Evolutionary conservation across 192 early-diverging fungal genomes (phyloP).

Genomic region (Podila minutissima): DNA sequence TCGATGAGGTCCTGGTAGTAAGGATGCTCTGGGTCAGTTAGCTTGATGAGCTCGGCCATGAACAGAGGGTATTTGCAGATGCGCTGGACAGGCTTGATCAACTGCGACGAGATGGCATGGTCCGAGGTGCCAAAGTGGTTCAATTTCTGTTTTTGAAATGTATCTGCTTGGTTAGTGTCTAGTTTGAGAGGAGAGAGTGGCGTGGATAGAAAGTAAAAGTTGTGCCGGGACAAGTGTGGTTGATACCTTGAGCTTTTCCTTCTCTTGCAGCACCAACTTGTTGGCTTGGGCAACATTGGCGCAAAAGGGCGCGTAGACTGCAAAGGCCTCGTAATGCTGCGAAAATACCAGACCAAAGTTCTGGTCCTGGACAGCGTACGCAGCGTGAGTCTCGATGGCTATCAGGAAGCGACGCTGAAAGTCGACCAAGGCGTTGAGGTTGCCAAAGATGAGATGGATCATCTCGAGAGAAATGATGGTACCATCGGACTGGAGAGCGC

Average conservation of each 20-base stretch:
- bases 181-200: not conserved
- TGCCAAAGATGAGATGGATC: slow-evolving; percentile 87
- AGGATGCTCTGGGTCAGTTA: slow-evolving; percentile 61
- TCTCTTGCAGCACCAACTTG: slow-evolving; percentile 74
- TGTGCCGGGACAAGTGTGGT: not conserved
- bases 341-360: slow-evolving; percentile 88
- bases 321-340: slow-evolving; percentile 74
- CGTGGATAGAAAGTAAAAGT: not conserved
- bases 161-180: too few species aligned
- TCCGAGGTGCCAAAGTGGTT: slow-evolving; percentile 80
- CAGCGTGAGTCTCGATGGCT: slow-evolving; percentile 83
- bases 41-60: slow-evolving; percentile 74
- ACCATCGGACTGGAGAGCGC: slow-evolving; percentile 72
- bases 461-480: slow-evolving; percentile 80
- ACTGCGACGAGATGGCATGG: slow-evolving; percentile 87
- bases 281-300: slow-evolving; percentile 86
- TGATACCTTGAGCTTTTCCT: slow-evolving; percentile 66
- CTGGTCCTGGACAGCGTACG: slow-evolving; percentile 81
- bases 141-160: slow-evolving; percentile 49
- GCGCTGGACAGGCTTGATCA: slow-evolving; percentile 98
- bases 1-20: slow-evolving; percentile 69
- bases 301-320: slow-evolving; percentile 93
- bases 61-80: slow-evolving; percentile 98
- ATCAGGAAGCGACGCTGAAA: slow-evolving; percentile 96
- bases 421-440: slow-evolving; percentile 91